Evolutionary conservation across 2,329 filamentous ascomycete genomes (phyloP).

Genomic region (Phialemonium atrogriseum): DNA sequence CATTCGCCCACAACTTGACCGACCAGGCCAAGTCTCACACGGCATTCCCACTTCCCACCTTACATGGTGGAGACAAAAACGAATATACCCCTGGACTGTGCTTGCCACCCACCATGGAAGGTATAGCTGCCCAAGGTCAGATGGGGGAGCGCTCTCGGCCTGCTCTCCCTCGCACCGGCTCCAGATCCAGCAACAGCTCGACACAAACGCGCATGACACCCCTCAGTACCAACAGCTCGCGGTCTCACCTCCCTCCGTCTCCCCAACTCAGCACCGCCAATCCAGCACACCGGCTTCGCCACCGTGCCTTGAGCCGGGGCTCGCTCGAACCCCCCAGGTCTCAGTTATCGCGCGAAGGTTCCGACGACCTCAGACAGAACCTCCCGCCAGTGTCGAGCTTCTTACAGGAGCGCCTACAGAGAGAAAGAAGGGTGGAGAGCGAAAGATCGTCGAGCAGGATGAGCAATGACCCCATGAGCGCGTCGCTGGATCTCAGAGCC

Average conservation of each 20-base stretch:
- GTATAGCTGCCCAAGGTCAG: conserved; percentile 4
- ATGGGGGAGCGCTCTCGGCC: conserved; percentile 11
- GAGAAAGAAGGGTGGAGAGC: conserved; percentile 39
- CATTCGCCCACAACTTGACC: conserved; percentile 6
- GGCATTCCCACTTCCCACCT: not conserved
- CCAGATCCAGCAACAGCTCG: conserved; percentile 36
- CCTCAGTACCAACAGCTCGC: conserved; percentile 33
- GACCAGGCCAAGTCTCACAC: conserved; percentile 1
- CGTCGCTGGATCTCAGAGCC: conserved; percentile 29
- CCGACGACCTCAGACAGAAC: conserved; percentile 31
- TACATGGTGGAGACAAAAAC: conserved; percentile 8
- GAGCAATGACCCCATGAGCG: conserved; percentile 27
- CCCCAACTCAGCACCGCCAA: conserved; percentile 26
- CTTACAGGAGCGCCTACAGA: conserved; percentile 46
- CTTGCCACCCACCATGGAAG: conserved; percentile 12
- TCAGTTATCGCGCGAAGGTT: conserved; percentile 32
- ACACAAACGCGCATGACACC: conserved; percentile 31
- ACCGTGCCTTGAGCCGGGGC: conserved; percentile 26
- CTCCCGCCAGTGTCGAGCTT: conserved; percentile 37
- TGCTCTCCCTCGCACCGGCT: conserved; percentile 31
- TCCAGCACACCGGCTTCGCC: conserved; percentile 30
- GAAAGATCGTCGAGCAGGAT: conserved; percentile 31
- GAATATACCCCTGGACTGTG: conserved; percentile 5
- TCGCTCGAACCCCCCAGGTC: conserved; percentile 27
- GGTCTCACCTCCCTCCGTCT: conserved; percentile 28